Evolutionary conservation across 2,329 filamentous ascomycete species (phyloP), one percentile per base, ranked within the genome.

Genomic region (Pseudogymnoascus destructans): DNA sequence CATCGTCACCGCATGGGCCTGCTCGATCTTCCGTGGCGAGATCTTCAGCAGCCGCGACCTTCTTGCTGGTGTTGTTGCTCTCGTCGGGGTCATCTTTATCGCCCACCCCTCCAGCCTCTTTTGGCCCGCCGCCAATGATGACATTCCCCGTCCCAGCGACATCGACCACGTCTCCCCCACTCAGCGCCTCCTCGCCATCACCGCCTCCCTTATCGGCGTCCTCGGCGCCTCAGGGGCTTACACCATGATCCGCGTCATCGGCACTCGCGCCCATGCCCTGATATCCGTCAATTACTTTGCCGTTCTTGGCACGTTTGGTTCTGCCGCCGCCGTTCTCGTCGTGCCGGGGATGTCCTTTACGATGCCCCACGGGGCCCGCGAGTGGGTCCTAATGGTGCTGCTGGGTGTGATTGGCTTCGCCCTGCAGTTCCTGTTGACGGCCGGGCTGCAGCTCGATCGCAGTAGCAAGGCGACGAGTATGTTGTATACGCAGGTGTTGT

Each of bases 201-300:
- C 79, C 0, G 74, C 89, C 8, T 87, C 86, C 0, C 76, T 95
- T 46, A 57, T 95, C 0, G 89, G 90, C 1, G 88, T 95, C 0
- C 64, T 89, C 0, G 91, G 91, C 9, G 81, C 84, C 6, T 81
- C 87, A 0, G 80, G 80, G 2, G 88, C 89, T 3, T 91, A 85
- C 66, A 89, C 84, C 0, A 81, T 81, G 0, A 86, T 95, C 62
- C 79, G 89, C 13, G 82, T 85, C 71, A 92, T 95, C 61, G 90
- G 91, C 11, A 81, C 81, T 64, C 79, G 87, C 25, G 86, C 87
- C 0, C 89, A 95, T 68, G 81, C 90, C 0, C 75, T 95, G n/a
- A 84, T 95, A 60, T 87, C 82, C 1, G 88, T 95, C 57, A 93
- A 88, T 64, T 95, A 91, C 70, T 95, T 95, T 65, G 82, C 85